Conservation (phyloP, 2,329 filamentous ascomycete genomes). For the Stemphylium beticola region DNA sequence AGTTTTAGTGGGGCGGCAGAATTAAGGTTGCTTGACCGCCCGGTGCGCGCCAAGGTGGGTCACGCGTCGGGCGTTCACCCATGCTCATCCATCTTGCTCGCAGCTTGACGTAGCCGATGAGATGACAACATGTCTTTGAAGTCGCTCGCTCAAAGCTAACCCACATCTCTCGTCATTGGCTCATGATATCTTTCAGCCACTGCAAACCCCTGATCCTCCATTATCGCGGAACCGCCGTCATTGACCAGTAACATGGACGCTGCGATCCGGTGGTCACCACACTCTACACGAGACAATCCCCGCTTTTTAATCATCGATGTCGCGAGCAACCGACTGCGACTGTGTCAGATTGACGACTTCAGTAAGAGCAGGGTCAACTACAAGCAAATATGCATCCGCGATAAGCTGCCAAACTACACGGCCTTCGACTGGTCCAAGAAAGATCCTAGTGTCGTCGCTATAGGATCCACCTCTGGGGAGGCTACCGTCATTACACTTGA, state of each 20-base stretch:
- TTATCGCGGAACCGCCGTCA: constrained; percentile 1
- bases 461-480: constrained; percentile 77
- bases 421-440: constrained; percentile 70
- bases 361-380: constrained; percentile 54
- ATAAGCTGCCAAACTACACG: constrained; percentile 65
- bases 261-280: constrained; percentile 68
- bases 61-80: constrained; percentile 30
- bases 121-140: not conserved
- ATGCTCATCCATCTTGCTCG: not conserved
- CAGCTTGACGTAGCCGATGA: not conserved
- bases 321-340: constrained; percentile 62
- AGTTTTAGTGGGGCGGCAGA: constrained; percentile 45
- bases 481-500: constrained; percentile 77
- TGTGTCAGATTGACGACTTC: constrained; percentile 58
- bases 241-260: constrained; percentile 58
- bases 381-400: constrained; percentile 59
- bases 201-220: not conserved
- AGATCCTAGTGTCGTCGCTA: constrained; percentile 70
- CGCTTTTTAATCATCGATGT: constrained; percentile 69
- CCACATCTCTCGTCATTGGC: not conserved
- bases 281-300: constrained; percentile 58
- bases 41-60: constrained; percentile 25
- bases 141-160: not conserved
- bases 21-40: constrained; percentile 25
- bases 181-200: not conserved